Base-by-base conservation (phyloP, 2,329 filamentous ascomycete genomes). In the Fusarium agapanthi region DNA sequence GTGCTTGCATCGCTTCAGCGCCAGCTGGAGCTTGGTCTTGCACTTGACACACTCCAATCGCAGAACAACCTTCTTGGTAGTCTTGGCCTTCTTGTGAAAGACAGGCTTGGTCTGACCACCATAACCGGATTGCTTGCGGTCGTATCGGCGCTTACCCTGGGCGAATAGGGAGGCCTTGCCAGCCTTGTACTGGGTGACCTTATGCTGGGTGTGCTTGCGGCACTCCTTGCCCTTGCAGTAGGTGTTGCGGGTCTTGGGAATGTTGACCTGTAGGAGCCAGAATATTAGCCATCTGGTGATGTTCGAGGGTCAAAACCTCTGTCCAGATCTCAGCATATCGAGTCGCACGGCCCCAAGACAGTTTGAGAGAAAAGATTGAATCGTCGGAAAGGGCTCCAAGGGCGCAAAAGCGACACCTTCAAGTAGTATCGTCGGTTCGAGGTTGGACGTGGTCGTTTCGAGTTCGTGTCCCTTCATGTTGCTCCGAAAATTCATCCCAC, bases 51-150 rank as follows among this genome's bases (percentile, higher is more conserved):
- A 99, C 87, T 99, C 96, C 86, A 99, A 88, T 89, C 96, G 92
- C 87, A 99, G 89, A 83, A 99, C 97, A 81, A 99, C 93, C 93
- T 99, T 99, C 94, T 99, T 99, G 85, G 96, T 99, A 80, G 96
- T 99, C 93, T 99, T 99, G 79, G 96, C 96, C 90, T 98, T 98
- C 93, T 98, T 99, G 94, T 98, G 96, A 93, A 98, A 99, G 84
- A 99, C 95, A 81, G 97, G 96, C 90, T 99, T 99, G 83, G 96
- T 99, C 90, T 99, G 96, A 95, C 96, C 96, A 94, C 96, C 96
- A 85, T 98, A 98, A 93, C 95, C 95, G 85, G 92, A 94, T 90
- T 98, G 95, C 91, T 98, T 98, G 84, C 95, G 91, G 89, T 97
- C 95, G 89, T 98, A 98, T 92, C 95, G 95, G 88, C 95, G 94